These are phyloP conservation scores for Ascosphaera acerosa DNA, from an alignment of 2,329 filamentous ascomycete species.

Conservation along the genomic window DNA sequence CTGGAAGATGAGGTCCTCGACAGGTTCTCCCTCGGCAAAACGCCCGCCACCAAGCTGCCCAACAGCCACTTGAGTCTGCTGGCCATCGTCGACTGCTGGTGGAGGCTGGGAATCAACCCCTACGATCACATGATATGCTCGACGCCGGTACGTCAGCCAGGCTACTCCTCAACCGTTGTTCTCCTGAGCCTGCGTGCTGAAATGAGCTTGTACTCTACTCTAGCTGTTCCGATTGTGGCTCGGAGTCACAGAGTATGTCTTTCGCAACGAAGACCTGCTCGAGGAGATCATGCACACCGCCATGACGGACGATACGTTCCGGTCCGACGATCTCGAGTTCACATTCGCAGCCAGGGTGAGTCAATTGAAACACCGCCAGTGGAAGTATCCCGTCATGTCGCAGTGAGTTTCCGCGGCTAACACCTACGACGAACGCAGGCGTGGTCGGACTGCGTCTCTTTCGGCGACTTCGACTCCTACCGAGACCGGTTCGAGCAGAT, in stretches of 20 bases:
- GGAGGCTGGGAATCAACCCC: constrained; percentile 70
- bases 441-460: constrained; percentile 80
- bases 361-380: constrained; percentile 4
- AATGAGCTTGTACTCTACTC: not conserved
- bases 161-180: too few species aligned
- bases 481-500: constrained; percentile 74
- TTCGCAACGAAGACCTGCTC: constrained; percentile 55
- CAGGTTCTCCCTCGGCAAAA: constrained; percentile 57
- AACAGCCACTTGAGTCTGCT: constrained; percentile 89
- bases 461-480: constrained; percentile 86
- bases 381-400: not conserved
- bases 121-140: constrained; percentile 99
- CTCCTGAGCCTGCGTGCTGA: constrained; percentile 2
- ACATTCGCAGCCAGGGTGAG: constrained; percentile 67
- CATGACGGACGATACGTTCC: constrained; percentile 70
- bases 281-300: constrained; percentile 69
- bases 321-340: constrained; percentile 91
- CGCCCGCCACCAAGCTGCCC: constrained; percentile 39
- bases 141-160: constrained; percentile 38
- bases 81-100: constrained; percentile 98
- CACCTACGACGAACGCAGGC: constrained; percentile 26
- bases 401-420: too few species aligned
- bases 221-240: constrained; percentile 82
- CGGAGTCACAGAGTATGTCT: constrained; percentile 90
- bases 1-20: constrained; percentile 62